These are phyloP conservation scores for Hypoxylon sp. DNA, from an alignment of 2,329 filamentous ascomycete species.

Conservation along the genomic window DNA sequence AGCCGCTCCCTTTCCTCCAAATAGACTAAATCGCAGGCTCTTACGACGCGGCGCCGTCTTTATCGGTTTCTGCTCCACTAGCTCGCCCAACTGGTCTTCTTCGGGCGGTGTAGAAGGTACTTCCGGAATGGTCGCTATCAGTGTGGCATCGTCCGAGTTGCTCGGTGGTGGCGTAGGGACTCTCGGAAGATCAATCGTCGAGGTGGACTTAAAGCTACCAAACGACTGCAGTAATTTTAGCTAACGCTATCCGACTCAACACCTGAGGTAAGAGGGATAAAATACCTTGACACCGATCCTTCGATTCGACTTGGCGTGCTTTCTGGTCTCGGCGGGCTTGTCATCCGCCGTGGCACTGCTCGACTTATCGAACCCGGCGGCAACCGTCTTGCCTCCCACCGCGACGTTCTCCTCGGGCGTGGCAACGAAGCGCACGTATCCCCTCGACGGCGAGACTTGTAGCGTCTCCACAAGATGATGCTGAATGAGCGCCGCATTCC, in stretches of 20 bases:
- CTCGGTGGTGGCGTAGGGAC: slow-evolving; percentile 49
- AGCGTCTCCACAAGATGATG: slow-evolving; percentile 78
- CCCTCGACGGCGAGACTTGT: slow-evolving; percentile 72
- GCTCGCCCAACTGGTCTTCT: slow-evolving; percentile 41
- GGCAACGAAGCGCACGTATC: slow-evolving; percentile 78
- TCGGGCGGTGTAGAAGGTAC: slow-evolving; percentile 48
- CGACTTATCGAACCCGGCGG: slow-evolving; percentile 74
- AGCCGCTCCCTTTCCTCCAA: slow-evolving; percentile 41
- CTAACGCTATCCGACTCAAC: slow-evolving; percentile 12
- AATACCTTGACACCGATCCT: slow-evolving; percentile 48
- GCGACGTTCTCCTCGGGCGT: slow-evolving; percentile 79
- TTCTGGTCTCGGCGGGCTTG: slow-evolving; percentile 40
- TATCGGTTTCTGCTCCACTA: slow-evolving; percentile 39
- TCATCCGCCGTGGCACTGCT: slow-evolving; percentile 51
- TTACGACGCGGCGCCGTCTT: slow-evolving; percentile 47
- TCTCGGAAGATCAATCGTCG: slow-evolving; percentile 41
- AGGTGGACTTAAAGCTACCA: slow-evolving; percentile 48
- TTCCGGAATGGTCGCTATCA: slow-evolving; percentile 48
- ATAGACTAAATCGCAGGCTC: slow-evolving; percentile 48
- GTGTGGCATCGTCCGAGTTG: slow-evolving; percentile 46
- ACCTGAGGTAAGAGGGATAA: slow-evolving; percentile 13
- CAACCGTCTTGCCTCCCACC: slow-evolving; percentile 75
- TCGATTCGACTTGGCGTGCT: slow-evolving; percentile 44
- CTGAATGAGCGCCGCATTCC: slow-evolving; percentile 82
- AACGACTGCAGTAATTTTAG: slow-evolving; percentile 49